phyloP scores from a whole-genome alignment of 768 basidiomycete species.

The Mycena epipterygia region DNA sequence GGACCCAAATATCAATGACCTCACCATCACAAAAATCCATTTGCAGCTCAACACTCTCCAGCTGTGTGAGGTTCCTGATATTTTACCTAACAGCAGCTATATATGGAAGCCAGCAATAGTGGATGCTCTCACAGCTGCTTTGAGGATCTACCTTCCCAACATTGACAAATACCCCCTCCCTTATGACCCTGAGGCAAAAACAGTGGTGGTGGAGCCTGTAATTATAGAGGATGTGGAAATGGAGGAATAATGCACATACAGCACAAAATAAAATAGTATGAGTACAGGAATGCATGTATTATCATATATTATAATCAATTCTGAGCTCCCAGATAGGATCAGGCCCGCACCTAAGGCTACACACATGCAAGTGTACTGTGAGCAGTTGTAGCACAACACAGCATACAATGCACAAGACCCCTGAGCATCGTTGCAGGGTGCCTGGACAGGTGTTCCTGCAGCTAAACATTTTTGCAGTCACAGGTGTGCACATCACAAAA shows the following conservation, averaged over 20 bases:
- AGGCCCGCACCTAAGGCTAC: too few relatives aligned
- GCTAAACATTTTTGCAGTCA: too few relatives aligned
- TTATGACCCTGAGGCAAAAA: not conserved
- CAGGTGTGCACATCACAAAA: too few relatives aligned
- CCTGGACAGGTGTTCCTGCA: too few relatives aligned
- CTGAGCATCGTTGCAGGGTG: too few relatives aligned
- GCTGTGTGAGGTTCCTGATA: conserved; percentile 12
- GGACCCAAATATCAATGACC: not conserved
- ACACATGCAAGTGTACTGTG: too few relatives aligned
- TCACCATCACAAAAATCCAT: conserved; percentile 7
- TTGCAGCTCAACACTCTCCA: conserved; percentile 6
- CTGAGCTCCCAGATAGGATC: too few relatives aligned
- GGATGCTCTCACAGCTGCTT: not conserved
- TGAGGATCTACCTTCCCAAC: not conserved
- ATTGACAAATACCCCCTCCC: not conserved
- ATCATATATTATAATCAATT: too few relatives aligned
- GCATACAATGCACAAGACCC: too few relatives aligned
- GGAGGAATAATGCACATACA: conserved; percentile 22
- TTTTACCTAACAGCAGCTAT: conserved; percentile 15
- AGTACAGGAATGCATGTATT: too few relatives aligned
- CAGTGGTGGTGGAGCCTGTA: not conserved
- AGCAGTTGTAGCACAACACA: too few relatives aligned
- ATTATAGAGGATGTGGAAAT: conserved; percentile 17
- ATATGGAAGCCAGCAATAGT: not conserved
- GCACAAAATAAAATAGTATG: not conserved